Base-by-base conservation (phyloP, 495 filamentous ascomycete species). In the Rostrohypoxylon terebratum region DNA sequence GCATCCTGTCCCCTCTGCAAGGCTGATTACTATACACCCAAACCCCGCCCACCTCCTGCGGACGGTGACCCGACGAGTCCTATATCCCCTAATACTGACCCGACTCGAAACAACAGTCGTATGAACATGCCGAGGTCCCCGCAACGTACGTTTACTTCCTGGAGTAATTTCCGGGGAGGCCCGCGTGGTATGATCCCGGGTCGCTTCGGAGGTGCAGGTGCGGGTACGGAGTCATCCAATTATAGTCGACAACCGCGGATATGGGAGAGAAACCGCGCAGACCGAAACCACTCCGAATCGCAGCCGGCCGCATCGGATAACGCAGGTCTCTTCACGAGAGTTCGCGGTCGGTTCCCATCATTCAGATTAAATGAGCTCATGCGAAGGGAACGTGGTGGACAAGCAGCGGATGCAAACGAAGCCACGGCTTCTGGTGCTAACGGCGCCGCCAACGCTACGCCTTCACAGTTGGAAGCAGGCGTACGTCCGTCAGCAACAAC, bases 1-100 rank as follows among this genome's bases (percentile, higher is more conserved):
- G 96, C 96, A 11, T 97, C 96, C 80, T 99, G 96, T 79, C 96
- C 96, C 55, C 88, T 98, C 48, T 98, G 96, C 84, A 99, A 99
- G 82, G 90, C 93, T 38, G 94, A 98, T 71, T 99, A 98, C 80
- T 98, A 96, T 78, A 88, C 92, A 38, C 94, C 94, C 0, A 97
- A 97, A 77, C 92, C 92, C 18, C 91, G 92, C 5, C 75, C 81
- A 0, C 68, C 77, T 11, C 77, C 76, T 16, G 71, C 78, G 8
- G 80, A 83, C 7, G 73, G 78, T 23, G 79, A 71, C 25, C 76
- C 77, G 33, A 75, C 73, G 21, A 73, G 63, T 38, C 76, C 77
- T 33, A 68, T 71, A 20, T 66, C 77, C 18, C 25, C 58, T 23
- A 66, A 36, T 20, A 11, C 57, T 23, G 71, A 77, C 44, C 77